These are phyloP conservation scores for Colletotrichum sp. DNA, from an alignment of 2,329 filamentous ascomycete genomes.

Conservation along the genomic window DNA sequence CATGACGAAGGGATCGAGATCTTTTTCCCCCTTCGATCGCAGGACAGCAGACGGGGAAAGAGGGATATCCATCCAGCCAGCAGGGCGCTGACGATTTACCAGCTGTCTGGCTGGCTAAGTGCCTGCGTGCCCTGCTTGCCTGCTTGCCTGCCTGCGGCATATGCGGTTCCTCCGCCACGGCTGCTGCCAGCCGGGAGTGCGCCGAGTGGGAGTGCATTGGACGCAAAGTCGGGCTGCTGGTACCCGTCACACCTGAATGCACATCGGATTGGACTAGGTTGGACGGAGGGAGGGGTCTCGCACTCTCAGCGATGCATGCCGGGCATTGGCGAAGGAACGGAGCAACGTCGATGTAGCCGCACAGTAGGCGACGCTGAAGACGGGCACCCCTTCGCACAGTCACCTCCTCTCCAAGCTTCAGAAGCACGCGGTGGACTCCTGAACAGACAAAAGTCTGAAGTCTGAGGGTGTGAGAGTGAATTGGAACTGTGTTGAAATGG, in stretches of 20 bases:
- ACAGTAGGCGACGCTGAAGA: neutral
- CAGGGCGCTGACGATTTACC: neutral
- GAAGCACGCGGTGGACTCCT: neutral
- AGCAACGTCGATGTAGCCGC: neutral
- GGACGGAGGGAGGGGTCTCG: neutral
- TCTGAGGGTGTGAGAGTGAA: neutral
- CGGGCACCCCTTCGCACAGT: neutral
- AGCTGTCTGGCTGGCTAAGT: neutral
- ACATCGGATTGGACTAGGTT: neutral
- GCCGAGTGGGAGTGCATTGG: neutral
- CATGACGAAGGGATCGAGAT: slow-evolving; percentile 6
- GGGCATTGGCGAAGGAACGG: neutral
- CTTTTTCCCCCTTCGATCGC: neutral
- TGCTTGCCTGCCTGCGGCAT: neutral
- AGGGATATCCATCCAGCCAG: neutral
- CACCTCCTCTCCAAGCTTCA: neutral
- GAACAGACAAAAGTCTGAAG: neutral
- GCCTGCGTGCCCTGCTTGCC: neutral
- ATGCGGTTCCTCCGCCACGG: neutral
- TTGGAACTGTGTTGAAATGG: neutral
- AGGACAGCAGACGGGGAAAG: neutral
- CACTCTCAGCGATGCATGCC: neutral
- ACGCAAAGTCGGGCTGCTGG: neutral
- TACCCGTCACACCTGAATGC: neutral
- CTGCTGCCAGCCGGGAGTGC: neutral